Percentiles rank a stretch among this genome's conserved stretches.
These are phyloP conservation scores for Bacidia rubella DNA, from an alignment of 495 filamentous ascomycete genomes.

Conservation along the genomic window DNA sequence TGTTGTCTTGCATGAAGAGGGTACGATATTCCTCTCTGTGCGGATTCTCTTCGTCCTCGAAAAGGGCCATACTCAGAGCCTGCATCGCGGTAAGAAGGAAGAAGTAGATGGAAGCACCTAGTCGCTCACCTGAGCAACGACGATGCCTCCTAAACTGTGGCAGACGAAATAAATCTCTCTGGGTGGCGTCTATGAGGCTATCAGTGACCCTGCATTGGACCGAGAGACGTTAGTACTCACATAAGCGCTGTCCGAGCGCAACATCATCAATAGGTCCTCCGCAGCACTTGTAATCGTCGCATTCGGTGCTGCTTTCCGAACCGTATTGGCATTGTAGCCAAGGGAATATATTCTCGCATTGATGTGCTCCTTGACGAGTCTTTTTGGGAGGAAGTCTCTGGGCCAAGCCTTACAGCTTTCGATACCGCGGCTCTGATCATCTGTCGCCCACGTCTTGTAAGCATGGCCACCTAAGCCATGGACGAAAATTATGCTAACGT, in stretches of 20 bases:
- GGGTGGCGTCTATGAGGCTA: not conserved
- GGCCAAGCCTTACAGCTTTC: constrained; percentile 3
- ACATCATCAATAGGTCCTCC: constrained; percentile 1
- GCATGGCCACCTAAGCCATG: constrained; percentile 7
- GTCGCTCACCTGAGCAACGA: constrained; percentile 2
- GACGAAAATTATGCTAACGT: constrained; percentile 2
- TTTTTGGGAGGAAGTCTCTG: constrained; percentile 6
- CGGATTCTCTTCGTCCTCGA: constrained; percentile 1
- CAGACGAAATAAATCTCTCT: constrained; percentile 9
- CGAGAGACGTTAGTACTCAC: not conserved
- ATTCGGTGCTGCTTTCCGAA: constrained; percentile 3
- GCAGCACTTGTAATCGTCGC: constrained; percentile 5
- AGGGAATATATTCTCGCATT: constrained; percentile 3
- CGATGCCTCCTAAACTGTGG: constrained; percentile 5
- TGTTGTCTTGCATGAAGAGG: not conserved
- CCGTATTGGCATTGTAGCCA: constrained; percentile 6
- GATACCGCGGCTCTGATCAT: constrained; percentile 1
- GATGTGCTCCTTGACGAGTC: constrained; percentile 1
- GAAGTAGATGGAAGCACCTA: no score
- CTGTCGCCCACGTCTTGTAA: constrained; percentile 6
- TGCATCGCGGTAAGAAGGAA: not conserved
- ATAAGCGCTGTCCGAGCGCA: not conserved
- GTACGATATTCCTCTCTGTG: constrained; percentile 1
- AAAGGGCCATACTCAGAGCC: constrained; percentile 8
- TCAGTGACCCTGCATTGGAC: not conserved